These are phyloP conservation scores for Fusarium vanettenii DNA, from an alignment of 2,329 filamentous ascomycete genomes.

Conservation along the genomic window DNA sequence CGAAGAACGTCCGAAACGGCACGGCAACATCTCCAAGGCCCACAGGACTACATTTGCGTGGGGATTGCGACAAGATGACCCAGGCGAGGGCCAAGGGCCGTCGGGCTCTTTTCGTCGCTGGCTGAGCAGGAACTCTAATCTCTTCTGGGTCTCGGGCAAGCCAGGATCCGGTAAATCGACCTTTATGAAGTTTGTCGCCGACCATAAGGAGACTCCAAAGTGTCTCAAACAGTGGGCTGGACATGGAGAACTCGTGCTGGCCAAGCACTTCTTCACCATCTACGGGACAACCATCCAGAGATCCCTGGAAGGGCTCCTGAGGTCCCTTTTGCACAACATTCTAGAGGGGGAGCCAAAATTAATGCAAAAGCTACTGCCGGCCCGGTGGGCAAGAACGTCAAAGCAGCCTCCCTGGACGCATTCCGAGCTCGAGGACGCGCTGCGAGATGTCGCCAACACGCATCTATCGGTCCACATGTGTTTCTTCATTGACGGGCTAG, in stretches of 20 bases:
- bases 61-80: neutral
- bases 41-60: neutral
- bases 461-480: slow-evolving; percentile 3
- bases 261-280: slow-evolving; percentile 13
- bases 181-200: slow-evolving; percentile 20
- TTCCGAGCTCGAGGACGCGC: neutral
- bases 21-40: neutral
- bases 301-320: slow-evolving; percentile 7
- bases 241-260: neutral
- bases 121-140: neutral
- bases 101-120: neutral
- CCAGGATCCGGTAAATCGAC: slow-evolving; percentile 16
- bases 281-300: neutral
- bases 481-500: slow-evolving; percentile 34
- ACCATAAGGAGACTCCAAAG: neutral
- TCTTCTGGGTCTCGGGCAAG: slow-evolving; percentile 20
- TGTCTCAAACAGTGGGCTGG: neutral
- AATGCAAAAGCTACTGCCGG: neutral
- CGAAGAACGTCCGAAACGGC: neutral
- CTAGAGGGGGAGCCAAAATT: slow-evolving; percentile 1
- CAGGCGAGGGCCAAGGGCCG: fast-evolving
- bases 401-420: neutral
- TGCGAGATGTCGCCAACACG: neutral
- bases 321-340: slow-evolving; percentile 25
- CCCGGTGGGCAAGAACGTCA: neutral